A percentile compares a stretch with the other conserved stretches of the same genome.
Conservation (phyloP, 108 stramenopile species). For the Fragilaria crotonensis region DNA sequence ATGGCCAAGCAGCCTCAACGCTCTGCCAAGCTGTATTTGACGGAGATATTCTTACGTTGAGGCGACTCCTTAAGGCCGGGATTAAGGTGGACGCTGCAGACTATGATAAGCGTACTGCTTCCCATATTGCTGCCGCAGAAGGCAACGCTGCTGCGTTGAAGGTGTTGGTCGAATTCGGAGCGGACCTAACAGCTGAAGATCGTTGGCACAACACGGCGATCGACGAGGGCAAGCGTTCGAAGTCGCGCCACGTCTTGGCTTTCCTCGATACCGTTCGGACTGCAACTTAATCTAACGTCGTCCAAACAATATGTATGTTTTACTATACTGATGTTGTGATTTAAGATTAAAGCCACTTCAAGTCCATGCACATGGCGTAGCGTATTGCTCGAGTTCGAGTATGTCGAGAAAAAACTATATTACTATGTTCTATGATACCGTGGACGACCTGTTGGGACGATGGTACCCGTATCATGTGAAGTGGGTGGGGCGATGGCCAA, state of each 20-base stretch:
- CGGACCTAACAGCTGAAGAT: conserved; percentile 33
- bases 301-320: too few relatives aligned
- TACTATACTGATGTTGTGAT: too few relatives aligned
- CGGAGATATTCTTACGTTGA: conserved; percentile 38
- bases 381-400: too few relatives aligned
- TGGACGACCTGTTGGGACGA: too few relatives aligned
- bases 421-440: too few relatives aligned
- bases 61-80: conserved; percentile 36
- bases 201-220: conserved; percentile 28
- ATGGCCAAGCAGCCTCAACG: conserved; percentile 35
- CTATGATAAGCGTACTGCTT: conserved; percentile 46
- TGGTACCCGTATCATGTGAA: too few relatives aligned
- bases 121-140: conserved; percentile 54
- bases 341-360: too few relatives aligned
- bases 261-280: neutral
- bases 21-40: conserved; percentile 50
- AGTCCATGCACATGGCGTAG: too few relatives aligned
- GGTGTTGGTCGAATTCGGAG: conserved; percentile 32
- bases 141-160: conserved; percentile 31
- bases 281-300: too few relatives aligned
- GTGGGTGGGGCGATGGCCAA: too few relatives aligned
- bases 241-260: neutral
- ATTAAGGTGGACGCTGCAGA: conserved; percentile 51
- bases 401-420: too few relatives aligned
- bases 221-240: conserved; percentile 23